Conservation (phyloP, 163 green algal genomes). For the Chloromonas sp. region DNA sequence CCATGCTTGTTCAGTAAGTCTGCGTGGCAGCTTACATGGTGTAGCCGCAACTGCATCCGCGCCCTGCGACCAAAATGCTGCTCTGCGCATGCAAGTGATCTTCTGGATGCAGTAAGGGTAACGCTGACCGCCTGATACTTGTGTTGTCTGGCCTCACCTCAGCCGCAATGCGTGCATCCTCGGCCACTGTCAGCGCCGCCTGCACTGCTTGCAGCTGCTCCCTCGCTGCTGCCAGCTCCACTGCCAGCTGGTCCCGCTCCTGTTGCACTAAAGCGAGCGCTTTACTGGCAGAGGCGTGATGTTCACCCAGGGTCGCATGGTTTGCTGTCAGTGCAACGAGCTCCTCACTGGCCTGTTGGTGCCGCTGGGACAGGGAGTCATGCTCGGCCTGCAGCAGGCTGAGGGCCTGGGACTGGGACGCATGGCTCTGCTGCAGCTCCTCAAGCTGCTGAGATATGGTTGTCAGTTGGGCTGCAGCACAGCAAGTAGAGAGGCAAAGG, state of each 20-base stretch:
- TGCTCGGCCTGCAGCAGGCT: not conserved
- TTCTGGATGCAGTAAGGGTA: no score
- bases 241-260: not conserved
- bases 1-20: no score
- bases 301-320: not conserved
- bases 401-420: conserved; percentile 3
- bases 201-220: not conserved
- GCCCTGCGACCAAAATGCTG: no score
- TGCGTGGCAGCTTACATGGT: no score
- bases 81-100: no score
- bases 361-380: not conserved
- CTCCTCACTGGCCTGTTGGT: not conserved
- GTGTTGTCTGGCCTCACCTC: conserved; percentile 1
- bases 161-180: conserved; percentile 20
- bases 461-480: conserved; percentile 7
- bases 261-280: conserved; percentile 9
- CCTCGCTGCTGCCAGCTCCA: not conserved
- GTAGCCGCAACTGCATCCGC: no score
- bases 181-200: not conserved
- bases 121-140: no score
- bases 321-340: not conserved
- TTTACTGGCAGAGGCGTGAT: not conserved
- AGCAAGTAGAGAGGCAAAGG: no score
- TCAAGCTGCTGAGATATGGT: conserved; percentile 1
- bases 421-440: not conserved